Percentiles rank a stretch among this genome's conserved stretches.
These are phyloP conservation scores for Plectosphaerella cucumerina DNA, from an alignment of 2,329 filamentous ascomycete genomes.

Conservation along the genomic window DNA sequence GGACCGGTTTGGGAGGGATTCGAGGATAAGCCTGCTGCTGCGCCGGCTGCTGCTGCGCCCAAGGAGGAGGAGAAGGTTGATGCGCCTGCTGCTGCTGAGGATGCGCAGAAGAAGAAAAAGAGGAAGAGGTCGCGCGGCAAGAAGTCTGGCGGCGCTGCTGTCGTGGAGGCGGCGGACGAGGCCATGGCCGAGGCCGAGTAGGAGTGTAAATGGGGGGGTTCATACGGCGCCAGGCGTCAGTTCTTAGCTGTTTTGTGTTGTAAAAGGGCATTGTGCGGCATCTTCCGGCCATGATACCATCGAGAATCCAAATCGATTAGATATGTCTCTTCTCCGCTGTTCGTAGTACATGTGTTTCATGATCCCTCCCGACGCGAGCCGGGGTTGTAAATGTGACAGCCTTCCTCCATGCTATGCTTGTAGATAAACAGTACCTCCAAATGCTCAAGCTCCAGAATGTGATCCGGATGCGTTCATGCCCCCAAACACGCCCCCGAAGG, in stretches of 20 bases:
- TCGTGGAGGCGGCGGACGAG: conserved; percentile 2
- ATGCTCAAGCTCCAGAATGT: neutral
- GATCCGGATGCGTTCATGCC: conserved; percentile 10
- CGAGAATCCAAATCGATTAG: no score
- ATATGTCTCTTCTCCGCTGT: no score
- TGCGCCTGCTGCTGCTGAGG: conserved; percentile 20
- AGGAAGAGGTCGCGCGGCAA: conserved; percentile 47
- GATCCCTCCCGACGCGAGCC: no score
- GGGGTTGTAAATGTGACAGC: no score
- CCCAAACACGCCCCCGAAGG: conserved; percentile 45
- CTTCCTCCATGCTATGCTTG: no score
- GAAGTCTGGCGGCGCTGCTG: conserved; percentile 18
- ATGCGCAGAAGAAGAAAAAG: conserved; percentile 39
- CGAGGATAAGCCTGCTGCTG: conserved; percentile 27
- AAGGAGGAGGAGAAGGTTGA: conserved; percentile 20
- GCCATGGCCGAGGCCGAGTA: no score
- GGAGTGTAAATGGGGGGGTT: no score
- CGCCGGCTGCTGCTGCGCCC: conserved; percentile 6
- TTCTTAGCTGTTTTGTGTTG: no score
- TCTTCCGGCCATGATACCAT: neutral
- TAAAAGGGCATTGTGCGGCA: no score
- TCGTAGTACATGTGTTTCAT: no score
- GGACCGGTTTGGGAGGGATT: conserved; percentile 54
- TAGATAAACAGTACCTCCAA: no score
- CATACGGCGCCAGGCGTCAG: no score